Conservation (phyloP, 164 flowering plant species). For the Vitis labrusca region DNA sequence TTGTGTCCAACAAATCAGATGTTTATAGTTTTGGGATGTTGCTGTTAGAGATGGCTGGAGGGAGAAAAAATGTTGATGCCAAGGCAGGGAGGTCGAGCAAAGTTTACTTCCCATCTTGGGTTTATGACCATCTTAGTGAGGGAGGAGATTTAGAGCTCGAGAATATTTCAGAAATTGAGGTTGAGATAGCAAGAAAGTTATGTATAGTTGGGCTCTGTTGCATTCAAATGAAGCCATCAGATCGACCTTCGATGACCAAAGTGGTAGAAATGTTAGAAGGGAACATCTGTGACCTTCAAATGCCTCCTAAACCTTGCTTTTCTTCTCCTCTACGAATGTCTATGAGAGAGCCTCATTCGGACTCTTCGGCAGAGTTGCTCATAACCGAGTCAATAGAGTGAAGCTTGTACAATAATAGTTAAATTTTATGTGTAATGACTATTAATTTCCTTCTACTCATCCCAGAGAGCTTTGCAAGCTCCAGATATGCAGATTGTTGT, state of each 20-base stretch:
- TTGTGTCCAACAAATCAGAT: conserved; percentile 19
- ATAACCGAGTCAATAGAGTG: conserved; percentile 4
- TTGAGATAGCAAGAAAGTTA: conserved; percentile 10
- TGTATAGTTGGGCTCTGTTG: conserved; percentile 17
- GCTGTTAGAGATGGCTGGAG: conserved; percentile 20
- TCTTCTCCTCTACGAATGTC: conserved; percentile 4
- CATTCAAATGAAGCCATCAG: conserved; percentile 11
- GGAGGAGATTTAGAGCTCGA: conserved; percentile 9
- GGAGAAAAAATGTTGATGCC: conserved; percentile 1
- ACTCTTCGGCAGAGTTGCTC: conserved; percentile 13
- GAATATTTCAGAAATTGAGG: neutral
- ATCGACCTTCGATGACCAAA: conserved; percentile 17
- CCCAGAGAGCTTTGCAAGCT: too few relatives aligned
- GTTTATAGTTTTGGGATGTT: conserved; percentile 25
- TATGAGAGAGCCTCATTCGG: neutral
- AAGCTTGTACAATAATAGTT: neutral
- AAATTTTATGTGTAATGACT: too few relatives aligned
- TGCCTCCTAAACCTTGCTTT: conserved; percentile 16
- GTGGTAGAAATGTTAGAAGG: conserved; percentile 18
- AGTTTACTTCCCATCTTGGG: conserved; percentile 12
- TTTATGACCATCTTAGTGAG: conserved; percentile 7
- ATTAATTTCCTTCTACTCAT: too few relatives aligned
- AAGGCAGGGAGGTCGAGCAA: neutral
- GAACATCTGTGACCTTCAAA: neutral
- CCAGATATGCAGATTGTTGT: too few relatives aligned